Evolutionary conservation across 129 eudicot species (phyloP).

Genomic region (Artemisia annua): DNA sequence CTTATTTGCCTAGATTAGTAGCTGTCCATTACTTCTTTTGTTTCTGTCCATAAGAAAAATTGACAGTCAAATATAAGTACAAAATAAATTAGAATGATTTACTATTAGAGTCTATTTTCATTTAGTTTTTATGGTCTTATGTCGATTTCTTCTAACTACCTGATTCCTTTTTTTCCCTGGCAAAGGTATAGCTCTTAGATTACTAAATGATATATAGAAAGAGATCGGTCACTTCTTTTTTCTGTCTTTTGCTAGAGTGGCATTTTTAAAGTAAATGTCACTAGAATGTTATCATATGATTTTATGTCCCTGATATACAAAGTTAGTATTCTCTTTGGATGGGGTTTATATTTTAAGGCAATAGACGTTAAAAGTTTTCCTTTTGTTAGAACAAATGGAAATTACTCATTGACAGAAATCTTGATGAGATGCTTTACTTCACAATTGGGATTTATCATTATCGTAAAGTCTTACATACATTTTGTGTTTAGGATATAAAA

Average conservation of each 20-base stretch:
- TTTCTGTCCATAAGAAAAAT: not conserved
- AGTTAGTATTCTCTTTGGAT: not conserved
- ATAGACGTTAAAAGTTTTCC: not conserved
- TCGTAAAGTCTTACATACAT: not conserved
- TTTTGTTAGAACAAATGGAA: not conserved
- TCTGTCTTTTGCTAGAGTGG: not conserved
- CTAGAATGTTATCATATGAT: not conserved
- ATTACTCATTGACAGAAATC: not conserved
- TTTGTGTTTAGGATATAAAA: not conserved
- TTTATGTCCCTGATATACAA: not conserved
- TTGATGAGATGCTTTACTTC: not conserved
- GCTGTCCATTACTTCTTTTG: not conserved
- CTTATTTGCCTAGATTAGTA: not conserved
- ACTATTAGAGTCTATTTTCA: not conserved
- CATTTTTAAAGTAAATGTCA: not conserved
- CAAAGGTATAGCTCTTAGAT: not conserved
- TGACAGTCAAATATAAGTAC: not conserved
- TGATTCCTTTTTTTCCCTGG: too few relatives aligned
- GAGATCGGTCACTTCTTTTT: not conserved
- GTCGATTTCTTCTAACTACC: not conserved
- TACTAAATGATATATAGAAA: not conserved
- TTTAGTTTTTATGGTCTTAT: not conserved
- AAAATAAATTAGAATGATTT: not conserved
- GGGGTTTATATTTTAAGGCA: not conserved
- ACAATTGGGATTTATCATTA: conserved; percentile 1